Evolutionary conservation across 2,329 filamentous ascomycete genomes (phyloP).

Genomic region (Rhinocladiella similis): DNA sequence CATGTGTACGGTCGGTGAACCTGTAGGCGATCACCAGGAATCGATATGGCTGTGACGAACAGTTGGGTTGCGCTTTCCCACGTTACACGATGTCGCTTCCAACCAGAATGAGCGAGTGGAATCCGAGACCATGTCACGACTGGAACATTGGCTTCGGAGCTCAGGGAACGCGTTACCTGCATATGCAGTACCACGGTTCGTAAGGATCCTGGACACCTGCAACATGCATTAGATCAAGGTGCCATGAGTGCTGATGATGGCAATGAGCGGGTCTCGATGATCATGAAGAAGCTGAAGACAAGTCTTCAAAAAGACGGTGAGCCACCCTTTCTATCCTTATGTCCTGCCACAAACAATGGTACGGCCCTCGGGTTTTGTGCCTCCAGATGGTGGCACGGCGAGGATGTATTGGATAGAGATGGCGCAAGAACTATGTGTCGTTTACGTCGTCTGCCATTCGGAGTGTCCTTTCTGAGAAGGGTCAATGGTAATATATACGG

Average conservation of each 20-base stretch:
- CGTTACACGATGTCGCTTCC: constrained; percentile 2
- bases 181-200: constrained; percentile 19
- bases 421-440: constrained; percentile 3
- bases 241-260: constrained; percentile 9
- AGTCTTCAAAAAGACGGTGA: constrained; percentile 14
- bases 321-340: neutral
- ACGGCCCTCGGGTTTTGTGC: constrained; percentile 3
- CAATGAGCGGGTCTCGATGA: constrained; percentile 13
- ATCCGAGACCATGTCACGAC: constrained; percentile 8
- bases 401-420: constrained; percentile 7
- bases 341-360: neutral
- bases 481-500: no score
- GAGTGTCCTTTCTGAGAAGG: neutral
- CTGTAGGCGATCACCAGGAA: constrained; percentile 18
- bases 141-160: constrained; percentile 13
- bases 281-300: constrained; percentile 17
- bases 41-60: constrained; percentile 11
- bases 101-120: neutral
- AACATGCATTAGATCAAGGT: neutral
- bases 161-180: constrained; percentile 13
- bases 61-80: constrained; percentile 9
- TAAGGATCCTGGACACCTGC: constrained; percentile 10
- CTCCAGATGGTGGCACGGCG: constrained; percentile 7
- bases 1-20: constrained; percentile 9
- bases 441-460: neutral